Percentiles rank a stretch among this genome's conserved stretches.
phyloP scores from a whole-genome alignment of 768 basidiomycete genomes.

The Agrocybe praecox region DNA sequence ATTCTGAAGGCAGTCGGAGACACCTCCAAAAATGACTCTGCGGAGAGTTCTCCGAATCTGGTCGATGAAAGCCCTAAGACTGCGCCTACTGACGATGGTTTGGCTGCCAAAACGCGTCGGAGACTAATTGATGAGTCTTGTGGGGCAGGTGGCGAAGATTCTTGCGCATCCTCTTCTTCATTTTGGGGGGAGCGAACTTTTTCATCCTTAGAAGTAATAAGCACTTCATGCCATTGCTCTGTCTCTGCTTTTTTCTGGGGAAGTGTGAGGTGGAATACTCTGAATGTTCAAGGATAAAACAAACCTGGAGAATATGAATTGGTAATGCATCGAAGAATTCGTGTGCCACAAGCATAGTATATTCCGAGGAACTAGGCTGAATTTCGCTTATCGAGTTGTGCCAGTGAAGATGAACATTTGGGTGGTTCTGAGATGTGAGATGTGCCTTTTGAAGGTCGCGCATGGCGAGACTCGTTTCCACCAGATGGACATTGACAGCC shows the following conservation, averaged over 20 bases:
- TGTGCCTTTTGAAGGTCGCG: slow-evolving; percentile 60
- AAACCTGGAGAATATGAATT: slow-evolving; percentile 84
- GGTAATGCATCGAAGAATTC: slow-evolving; percentile 98
- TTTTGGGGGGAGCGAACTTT: slow-evolving; percentile 8
- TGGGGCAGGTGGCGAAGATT: not conserved
- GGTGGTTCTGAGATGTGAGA: slow-evolving; percentile 37
- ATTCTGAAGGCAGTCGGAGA: slow-evolving; percentile 71
- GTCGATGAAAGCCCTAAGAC: slow-evolving; percentile 66
- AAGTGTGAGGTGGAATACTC: not conserved
- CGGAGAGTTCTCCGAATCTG: slow-evolving; percentile 68
- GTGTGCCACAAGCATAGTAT: slow-evolving; percentile 90
- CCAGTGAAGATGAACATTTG: slow-evolving; percentile 60
- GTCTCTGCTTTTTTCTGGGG: slow-evolving; percentile 64
- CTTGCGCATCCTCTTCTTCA: not conserved
- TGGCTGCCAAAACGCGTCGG: slow-evolving; percentile 65
- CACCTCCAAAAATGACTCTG: slow-evolving; percentile 81
- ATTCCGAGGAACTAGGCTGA: slow-evolving; percentile 46
- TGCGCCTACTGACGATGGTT: slow-evolving; percentile 50
- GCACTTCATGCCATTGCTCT: slow-evolving; percentile 84
- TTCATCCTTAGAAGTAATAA: slow-evolving; percentile 54
- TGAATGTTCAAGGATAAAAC: slow-evolving; percentile 11
- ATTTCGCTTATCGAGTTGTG: slow-evolving; percentile 75
- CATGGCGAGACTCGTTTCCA: slow-evolving; percentile 80
- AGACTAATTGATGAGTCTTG: slow-evolving; percentile 25
- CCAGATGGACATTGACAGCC: slow-evolving; percentile 64